Evolutionary conservation across 2,329 filamentous ascomycete species (phyloP).

Genomic region (Penicillium paneum): DNA sequence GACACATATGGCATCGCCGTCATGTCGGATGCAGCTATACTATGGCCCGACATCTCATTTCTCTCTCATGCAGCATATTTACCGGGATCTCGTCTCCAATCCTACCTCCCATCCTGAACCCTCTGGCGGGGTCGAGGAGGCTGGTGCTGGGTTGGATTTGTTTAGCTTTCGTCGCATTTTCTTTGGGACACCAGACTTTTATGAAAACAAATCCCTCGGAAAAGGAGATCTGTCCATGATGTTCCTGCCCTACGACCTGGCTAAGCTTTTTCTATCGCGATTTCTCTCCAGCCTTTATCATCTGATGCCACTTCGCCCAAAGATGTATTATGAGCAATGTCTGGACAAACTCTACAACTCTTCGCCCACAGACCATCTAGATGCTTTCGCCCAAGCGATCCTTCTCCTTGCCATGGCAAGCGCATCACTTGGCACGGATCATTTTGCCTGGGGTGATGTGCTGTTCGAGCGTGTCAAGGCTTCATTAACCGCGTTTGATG

Average conservation of each 20-base stretch:
- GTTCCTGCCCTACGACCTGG: constrained; percentile 41
- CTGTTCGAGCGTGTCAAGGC: constrained; percentile 46
- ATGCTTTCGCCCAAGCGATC: constrained; percentile 38
- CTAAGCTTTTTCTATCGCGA: constrained; percentile 39
- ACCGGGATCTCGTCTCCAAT: constrained; percentile 31
- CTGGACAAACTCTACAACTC: constrained; percentile 38
- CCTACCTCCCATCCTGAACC: constrained; percentile 18
- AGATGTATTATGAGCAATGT: constrained; percentile 34
- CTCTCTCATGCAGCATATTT: constrained; percentile 42
- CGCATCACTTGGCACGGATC: constrained; percentile 40
- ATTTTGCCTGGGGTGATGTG: constrained; percentile 42
- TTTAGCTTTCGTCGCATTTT: constrained; percentile 40
- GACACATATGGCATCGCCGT: constrained; percentile 46
- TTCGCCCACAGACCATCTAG: constrained; percentile 30
- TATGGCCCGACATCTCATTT: constrained; percentile 50
- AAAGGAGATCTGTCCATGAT: constrained; percentile 29
- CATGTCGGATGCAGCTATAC: constrained; percentile 46
- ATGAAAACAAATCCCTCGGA: constrained; percentile 28
- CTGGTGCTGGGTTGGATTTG: constrained; percentile 38
- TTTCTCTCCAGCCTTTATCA: constrained; percentile 45
- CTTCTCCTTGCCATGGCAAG: constrained; percentile 39
- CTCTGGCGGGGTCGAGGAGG: constrained; percentile 37
- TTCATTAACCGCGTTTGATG: constrained; percentile 38
- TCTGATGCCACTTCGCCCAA: constrained; percentile 37
- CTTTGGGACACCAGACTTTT: constrained; percentile 41